Conservation (phyloP, 2,329 filamentous ascomycete species). For the Thermothelomyces thermophilus region DNA sequence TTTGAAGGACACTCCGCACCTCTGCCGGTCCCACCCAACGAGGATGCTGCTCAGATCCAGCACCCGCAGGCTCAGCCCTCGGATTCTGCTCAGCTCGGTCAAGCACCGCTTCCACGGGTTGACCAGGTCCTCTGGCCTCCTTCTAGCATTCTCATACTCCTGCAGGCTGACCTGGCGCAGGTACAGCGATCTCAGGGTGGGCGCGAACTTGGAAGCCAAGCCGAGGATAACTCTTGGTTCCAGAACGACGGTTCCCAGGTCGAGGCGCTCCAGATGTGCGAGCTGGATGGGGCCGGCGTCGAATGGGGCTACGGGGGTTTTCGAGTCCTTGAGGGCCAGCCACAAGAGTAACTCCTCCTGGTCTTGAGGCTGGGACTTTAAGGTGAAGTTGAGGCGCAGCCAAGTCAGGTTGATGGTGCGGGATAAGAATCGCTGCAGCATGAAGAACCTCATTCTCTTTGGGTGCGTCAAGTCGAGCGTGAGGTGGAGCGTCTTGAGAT, state of each 20-base stretch:
- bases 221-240: constrained; percentile 28
- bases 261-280: constrained; percentile 34
- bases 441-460: neutral
- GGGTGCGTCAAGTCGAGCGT: constrained; percentile 15
- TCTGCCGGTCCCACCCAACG: neutral
- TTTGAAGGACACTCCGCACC: constrained; percentile 2
- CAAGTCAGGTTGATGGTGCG: constrained; percentile 39
- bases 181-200: constrained; percentile 38
- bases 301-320: neutral
- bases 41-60: constrained; percentile 1
- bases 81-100: constrained; percentile 24
- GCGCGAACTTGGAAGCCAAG: constrained; percentile 37
- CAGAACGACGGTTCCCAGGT: constrained; percentile 37
- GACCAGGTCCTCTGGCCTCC: constrained; percentile 21
- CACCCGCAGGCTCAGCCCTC: constrained; percentile 4
- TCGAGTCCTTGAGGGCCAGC: constrained; percentile 26
- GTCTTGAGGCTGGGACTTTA: neutral
- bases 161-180: constrained; percentile 41
- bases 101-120: constrained; percentile 39
- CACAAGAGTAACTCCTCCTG: constrained; percentile 33
- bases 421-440: constrained; percentile 33
- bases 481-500: constrained; percentile 42
- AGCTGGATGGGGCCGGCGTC: constrained; percentile 26
- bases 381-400: constrained; percentile 46
- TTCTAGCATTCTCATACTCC: too few relatives aligned